Evolutionary conservation across 2,329 filamentous ascomycete species (phyloP), one percentile per base, ranked within the genome.

Genomic region (Aspergillus neotritici): DNA sequence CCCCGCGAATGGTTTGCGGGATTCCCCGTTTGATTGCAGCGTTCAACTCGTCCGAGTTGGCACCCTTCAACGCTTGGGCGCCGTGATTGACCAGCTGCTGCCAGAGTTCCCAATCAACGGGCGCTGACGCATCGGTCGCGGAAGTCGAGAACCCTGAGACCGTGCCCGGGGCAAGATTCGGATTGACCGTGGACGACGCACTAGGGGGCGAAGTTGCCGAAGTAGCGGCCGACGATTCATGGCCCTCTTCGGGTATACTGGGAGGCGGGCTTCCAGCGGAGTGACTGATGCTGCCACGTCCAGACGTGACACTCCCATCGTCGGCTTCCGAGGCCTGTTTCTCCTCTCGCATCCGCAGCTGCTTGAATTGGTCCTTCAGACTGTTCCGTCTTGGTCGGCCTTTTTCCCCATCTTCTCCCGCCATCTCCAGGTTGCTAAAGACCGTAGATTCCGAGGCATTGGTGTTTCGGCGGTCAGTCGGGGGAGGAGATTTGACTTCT

Each of bases 41-140:
- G 61, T 91, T 95, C 44, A 98, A 72, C 63, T 96, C 90, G 57
- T 94, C 87, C 0, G 91, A 78, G 59, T 89, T 95, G 4, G 88
- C 89, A 47, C 87, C 82, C 9, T 87, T 86, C 38, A 97, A 86
- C 8, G 88, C 91, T 21, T 87, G 82, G 12, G 90, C 89, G 0
- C 93, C 93, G 69, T 96, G 87, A 54, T 96, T 94, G 29, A 98
- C 93, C 4, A 98, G 85, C 16, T 86, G 82, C 63, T 98, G 91
- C 93, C 93, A 98, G 31, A 98, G 71, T 65, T 98, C 93, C 93
- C 93, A 98, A 62, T 98, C 89, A n/a, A 98, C 93, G 16, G 87
- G 83, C 12, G 75, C 73, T 17, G 71, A 68, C 28, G 74, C 70
- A 57, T 90, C 86, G 11, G 71, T 69, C 49, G 83, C 76, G 15